Conservation (phyloP, 163 green algal genomes). For the Coccomyxa subellipsoidea region DNA sequence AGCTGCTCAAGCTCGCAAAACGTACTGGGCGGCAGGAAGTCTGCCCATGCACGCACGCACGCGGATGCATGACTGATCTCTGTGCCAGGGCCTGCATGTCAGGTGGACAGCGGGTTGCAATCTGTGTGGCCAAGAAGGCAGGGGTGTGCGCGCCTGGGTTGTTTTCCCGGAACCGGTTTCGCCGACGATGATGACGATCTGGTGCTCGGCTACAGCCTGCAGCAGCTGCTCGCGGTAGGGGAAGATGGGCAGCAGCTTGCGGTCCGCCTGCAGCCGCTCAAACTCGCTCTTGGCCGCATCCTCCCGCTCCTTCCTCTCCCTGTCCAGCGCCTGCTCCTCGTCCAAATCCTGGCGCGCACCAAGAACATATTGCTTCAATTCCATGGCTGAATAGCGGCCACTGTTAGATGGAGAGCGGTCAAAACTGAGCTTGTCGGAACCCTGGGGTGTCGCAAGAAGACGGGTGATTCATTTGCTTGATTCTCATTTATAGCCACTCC, state of each 20-base stretch:
- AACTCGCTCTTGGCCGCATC: conserved; percentile 46
- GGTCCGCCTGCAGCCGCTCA: conserved; percentile 50
- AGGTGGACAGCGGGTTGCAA: not conserved
- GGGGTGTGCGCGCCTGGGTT: conserved; percentile 75
- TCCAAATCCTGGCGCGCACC: conserved; percentile 12
- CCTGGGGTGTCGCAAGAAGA: too few relatives aligned
- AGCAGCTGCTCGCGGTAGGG: conserved; percentile 78
- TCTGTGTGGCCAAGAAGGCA: not conserved
- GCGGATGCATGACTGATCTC: too few relatives aligned
- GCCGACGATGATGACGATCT: conserved; percentile 96
- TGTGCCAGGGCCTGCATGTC: not conserved
- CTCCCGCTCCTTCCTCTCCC: conserved; percentile 43
- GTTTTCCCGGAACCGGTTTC: conserved; percentile 98
- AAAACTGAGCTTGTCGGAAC: too few relatives aligned
- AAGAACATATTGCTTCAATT: not conserved
- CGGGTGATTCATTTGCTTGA: too few relatives aligned
- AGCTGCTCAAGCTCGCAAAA: too few relatives aligned
- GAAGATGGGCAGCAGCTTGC: conserved; percentile 83
- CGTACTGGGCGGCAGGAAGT: too few relatives aligned
- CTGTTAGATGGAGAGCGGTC: too few relatives aligned
- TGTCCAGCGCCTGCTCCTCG: conserved; percentile 50
- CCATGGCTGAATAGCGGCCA: too few relatives aligned
- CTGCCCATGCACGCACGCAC: too few relatives aligned
- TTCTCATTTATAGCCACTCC: too few relatives aligned
- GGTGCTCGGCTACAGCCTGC: conserved; percentile 78